Base-by-base conservation (phyloP, 2,329 filamentous ascomycete species). In the Cordyceps javanica region DNA sequence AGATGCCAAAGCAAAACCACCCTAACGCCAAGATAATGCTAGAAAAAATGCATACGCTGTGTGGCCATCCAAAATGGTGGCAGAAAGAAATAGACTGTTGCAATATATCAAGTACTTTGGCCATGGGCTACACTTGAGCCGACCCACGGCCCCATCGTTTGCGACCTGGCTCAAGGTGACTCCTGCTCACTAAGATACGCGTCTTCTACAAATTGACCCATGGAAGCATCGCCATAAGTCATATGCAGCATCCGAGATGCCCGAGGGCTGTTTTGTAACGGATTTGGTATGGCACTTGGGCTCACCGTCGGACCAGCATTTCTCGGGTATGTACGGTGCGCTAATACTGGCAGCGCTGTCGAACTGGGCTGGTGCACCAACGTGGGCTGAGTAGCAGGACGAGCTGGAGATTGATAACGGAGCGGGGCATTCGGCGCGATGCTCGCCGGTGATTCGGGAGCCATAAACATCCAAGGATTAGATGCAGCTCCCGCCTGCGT, bases 361-460 rank as follows among this genome's bases (percentile, higher is more conserved):
- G 26, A 13, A 14, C 21, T 32, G 10, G 19, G 30, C 26, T 23
- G 51, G 11, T 39, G 38, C 16, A 19, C 41, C 3, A 13, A 26
- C 10, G 52, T 42, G 4, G 25, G 8, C 19, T 44, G 38, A 21
- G 19, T 30, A 21, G 52, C 30, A 38, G 52, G 38, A 36, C 39
- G 52, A 44, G 52, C 41, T 8, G 52, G 52, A 8, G 52, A 55
- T n/a, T 55, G 52, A 46, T 55, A 55, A n/a, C 38, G 42, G 19
- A 36, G 19, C 10, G 41, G 26, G 8, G 14, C 14, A 36, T 53
- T 30, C 16, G 23, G 38, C 8, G n/a, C 3, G 8, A 21, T 21
- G 11, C 36, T 25, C 11, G 25, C 38, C 21, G 23, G n/a, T 26
- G 36, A 23, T n/a, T n/a, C 42, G 21, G 16, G 44, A 46, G 14